Base-by-base conservation (phyloP, 176 grass and related monocot genomes). In the Microstegium vimineum region DNA sequence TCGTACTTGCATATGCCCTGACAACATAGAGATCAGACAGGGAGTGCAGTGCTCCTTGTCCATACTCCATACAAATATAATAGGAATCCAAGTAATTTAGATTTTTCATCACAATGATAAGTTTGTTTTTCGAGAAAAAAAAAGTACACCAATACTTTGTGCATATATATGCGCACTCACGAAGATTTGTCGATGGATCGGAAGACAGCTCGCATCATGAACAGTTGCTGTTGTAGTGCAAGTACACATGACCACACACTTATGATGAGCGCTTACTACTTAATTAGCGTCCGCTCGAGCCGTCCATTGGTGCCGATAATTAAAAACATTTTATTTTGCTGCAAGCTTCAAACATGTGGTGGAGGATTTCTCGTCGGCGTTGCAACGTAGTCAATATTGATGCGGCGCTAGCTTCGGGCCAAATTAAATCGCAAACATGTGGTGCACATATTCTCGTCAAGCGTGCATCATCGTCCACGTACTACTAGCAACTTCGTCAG, bases 391-490 rank as follows among this genome's bases (percentile, higher is more conserved):
- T 56, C 18, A 25, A 25, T 60, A 26, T 26, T 25, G 56, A 25
- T 60, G 56, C 47, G n/a, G n/a, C n/a, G n/a, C 8, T 25, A 0
- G 14, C 13, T 23, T 59, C 9, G 56, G 22, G 23, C 4, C 71
- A 54, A 54, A 8, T 54, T n/a, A 22, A 74, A 54, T 34, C 20
- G 30, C 20, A 57, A 37, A 37, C 73, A 57, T 36, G 73, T 79
- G 42, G 77, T 51, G 16, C 62, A 79, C 6, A 67, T 23, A 67
- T 68, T 68, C 63, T 80, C 43, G 43, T 52, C 63, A 23, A 69
- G 14, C n/a, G n/a, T n/a, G n/a, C n/a, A n/a, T n/a, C n/a, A n/a
- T n/a, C 45, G 54, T 69, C 63, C 62, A 68, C 15, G 6, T 6
- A 36, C 5, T 36, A 35, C 34, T 35, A 5, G 34, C n/a, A n/a